Evolutionary conservation across 2,329 filamentous ascomycete genomes (phyloP), one percentile per base, ranked within the genome.

Genomic region (Huntiella savannae): DNA sequence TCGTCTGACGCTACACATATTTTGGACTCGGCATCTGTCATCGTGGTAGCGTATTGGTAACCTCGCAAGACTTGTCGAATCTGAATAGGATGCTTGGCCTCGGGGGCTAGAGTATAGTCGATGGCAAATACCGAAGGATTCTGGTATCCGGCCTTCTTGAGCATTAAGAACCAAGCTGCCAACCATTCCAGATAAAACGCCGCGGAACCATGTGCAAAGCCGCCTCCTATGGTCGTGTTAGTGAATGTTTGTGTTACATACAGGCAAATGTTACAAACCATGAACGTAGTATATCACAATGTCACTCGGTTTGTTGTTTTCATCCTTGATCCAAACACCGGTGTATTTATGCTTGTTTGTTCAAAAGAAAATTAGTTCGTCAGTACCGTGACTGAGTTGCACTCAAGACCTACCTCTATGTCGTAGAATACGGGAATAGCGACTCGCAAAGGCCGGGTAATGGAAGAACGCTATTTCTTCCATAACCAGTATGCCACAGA

Each of bases 141-240:
- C 7, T 63, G 58, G 58, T 80, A 88, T 1, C 79, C 80, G 13
- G 67, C 64, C 44, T 70, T 62, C 47, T 73, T 67, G 35, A 92
- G 66, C 13, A 85, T 62, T 38, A 69, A 66, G 10, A 82, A 63
- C 78, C 79, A 85, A 6, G 75, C 72, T 46, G 88, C 64, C 2
- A 92, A 67, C 53, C 88, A 91, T 55, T 92, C 85, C 33, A 87
- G 71, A 58, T 92, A 92, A 59, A 92, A 92, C 62, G 81, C 82
- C 13, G 71, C 67, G 10, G 81, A 85, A 3, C 84, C 85, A 77
- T 92, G 82, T 5, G 75, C 74, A 58, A 92, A 91, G 0, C 85
- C 85, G 16, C 85, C 85, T 12, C 81, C 77, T 81, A 49, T 4
- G 35, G 22, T 28, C 37, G 34, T 8, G 32, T 43, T 51, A 51